Base-by-base conservation (phyloP, 805 yeast genomes). In the Candida qinlingensis region DNA sequence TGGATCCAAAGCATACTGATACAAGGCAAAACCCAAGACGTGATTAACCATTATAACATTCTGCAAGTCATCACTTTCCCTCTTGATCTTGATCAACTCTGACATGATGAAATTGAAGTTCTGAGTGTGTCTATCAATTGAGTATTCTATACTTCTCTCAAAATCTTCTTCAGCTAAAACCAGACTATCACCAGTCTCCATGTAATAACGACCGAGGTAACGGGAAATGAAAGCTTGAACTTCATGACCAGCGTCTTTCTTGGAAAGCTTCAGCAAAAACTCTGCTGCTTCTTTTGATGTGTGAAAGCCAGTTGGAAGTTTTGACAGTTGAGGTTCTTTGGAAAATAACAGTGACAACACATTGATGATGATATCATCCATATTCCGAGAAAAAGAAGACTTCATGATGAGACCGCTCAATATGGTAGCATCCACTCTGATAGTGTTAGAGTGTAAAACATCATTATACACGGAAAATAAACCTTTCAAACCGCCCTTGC, bases 1-100 rank as follows among this genome's bases (percentile, higher is more conserved):
- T 44, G 57, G 36, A 9, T 51, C 46, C 1, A 46, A 41, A n/a
- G 55, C 50, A 46, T 58, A 62, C 30, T 62, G 65, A 48, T 63
- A 54, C 1, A 73, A 50, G 13, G 75, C 56, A 8, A 64, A 69
- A 1, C 80, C 79, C 7, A 73, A 38, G 6, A 73, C 57, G 4
- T 70, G 51, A 37, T 77, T 79, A 39, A 73, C 63, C 44, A 68
- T 58, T 5, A 53, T 37, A 8, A 39, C 39, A 5, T 65, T 63
- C 9, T 57, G 55, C 3, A 56, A n/a, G 35, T 62, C 39, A 0
- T 4, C 47, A 1, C 56, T 52, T 1, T 44, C 34, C 1, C 55
- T 50, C 10, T 59, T 46, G 8, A 51, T 47, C 0, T 54, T 47
- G 0, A 64, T 26, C 34, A 76, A 54, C 9, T 54, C 46, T 3